These are phyloP conservation scores for Vaccinium myrtillus DNA, from an alignment of 148 eudicot genomes.

Conservation along the genomic window DNA sequence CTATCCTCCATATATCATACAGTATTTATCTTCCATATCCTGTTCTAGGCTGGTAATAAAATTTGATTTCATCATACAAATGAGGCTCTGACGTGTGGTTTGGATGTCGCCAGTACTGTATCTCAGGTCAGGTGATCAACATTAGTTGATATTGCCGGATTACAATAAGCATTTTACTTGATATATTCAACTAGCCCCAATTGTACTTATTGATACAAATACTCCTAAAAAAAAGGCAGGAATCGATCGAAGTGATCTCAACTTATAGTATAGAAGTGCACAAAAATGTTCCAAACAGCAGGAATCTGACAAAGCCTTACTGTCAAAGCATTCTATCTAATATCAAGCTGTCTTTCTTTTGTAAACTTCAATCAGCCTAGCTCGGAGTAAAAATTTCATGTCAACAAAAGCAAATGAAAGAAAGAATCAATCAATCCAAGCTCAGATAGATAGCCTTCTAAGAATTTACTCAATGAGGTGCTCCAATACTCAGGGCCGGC, in stretches of 20 bases:
- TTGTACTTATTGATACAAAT: background rate
- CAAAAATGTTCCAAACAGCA: slow-evolving; percentile 10
- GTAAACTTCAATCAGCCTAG: slow-evolving; percentile 97
- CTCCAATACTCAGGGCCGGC: no score
- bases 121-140: background rate
- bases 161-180: background rate
- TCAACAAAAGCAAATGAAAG: slow-evolving; percentile 10
- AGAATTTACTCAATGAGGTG: no score
- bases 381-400: slow-evolving; percentile 29
- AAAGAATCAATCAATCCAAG: slow-evolving; percentile 7
- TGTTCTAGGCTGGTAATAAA: no score
- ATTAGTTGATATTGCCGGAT: background rate
- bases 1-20: no score
- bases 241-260: background rate
- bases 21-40: no score
- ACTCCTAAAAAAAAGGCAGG: background rate
- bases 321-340: slow-evolving; percentile 75
- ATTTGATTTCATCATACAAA: no score
- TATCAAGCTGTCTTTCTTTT: slow-evolving; percentile 70
- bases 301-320: slow-evolving; percentile 48
- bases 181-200: background rate
- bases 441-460: no score
- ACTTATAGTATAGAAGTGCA: background rate
- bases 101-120: background rate
- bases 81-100: background rate